Conservation (phyloP, 176 grass and related monocot genomes). For the Phyllostachys edulis region DNA sequence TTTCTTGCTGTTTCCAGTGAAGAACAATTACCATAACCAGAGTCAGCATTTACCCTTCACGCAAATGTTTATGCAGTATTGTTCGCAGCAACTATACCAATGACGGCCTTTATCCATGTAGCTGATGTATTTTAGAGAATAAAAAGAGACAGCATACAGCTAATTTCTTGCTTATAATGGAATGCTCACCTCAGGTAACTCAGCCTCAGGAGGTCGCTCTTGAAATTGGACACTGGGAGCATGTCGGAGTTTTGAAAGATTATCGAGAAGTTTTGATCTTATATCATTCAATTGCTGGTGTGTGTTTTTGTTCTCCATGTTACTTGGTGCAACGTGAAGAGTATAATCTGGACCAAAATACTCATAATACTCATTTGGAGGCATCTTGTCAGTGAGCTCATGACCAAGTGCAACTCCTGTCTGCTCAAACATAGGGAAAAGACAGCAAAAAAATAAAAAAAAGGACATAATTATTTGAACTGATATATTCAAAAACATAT, state of each 20-base stretch:
- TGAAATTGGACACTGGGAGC: constrained; percentile 99
- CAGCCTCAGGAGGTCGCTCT: constrained; percentile 86
- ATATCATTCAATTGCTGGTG: constrained; percentile 77
- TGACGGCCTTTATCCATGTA: not conserved
- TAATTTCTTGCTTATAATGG: constrained; percentile 10
- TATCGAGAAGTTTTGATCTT: constrained; percentile 82
- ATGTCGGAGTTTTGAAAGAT: constrained; percentile 86
- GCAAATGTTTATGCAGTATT: not conserved
- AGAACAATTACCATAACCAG: not conserved
- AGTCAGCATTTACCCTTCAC: not conserved
- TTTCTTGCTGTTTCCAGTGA: not conserved
- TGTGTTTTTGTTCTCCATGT: constrained; percentile 92
- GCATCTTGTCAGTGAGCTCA: constrained; percentile 88
- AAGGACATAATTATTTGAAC: not conserved
- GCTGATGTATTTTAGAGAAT: constrained; percentile 7
- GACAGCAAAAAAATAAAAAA: not conserved
- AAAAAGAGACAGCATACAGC: not conserved
- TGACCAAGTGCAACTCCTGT: constrained; percentile 83
- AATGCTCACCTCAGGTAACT: constrained; percentile 74
- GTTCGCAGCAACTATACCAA: not conserved
- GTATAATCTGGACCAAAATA: constrained; percentile 87
- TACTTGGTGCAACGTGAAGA: constrained; percentile 76
- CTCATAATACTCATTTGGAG: constrained; percentile 68
- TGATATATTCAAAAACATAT: not conserved
- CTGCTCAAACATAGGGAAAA: constrained; percentile 45